Evolutionary conservation across 805 yeast genomes (phyloP), one percentile per base, ranked within the genome.

Genomic region (Candida manassasensis): DNA sequence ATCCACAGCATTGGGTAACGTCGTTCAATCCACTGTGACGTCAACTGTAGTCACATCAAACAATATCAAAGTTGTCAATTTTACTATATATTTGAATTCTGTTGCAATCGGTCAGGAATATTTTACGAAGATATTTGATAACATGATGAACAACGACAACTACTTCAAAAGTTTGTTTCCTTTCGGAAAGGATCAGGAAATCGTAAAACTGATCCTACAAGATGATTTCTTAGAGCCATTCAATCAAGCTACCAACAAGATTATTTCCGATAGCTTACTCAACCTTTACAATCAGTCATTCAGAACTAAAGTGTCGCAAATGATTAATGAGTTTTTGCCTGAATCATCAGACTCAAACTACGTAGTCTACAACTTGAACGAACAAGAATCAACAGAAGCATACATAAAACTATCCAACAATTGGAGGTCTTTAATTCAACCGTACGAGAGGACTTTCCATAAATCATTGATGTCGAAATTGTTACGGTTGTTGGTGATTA

Each of bases 11-110:
- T 48, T 66, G 33, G 69, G 69, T n/a, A 64, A 59, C 36, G 71
- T 66, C 2, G 71, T 65, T 7, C 41, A 43, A 31, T 38, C 67
- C 1, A 24, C 27, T 6, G 27, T 24, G 27, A 46, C 55, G 2
- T 43, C 66, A 3, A 28, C 54, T 2, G 36, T 44, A 13, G 31
- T 35, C 43, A 34, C 53, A n/a, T 71, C 73, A 6, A 66, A 63
- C 38, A 57, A 60, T 32, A 61, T 69, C 3, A 70, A 75, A 38
- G 55, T 84, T 11, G 69, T 76, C 21, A 75, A 73, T 11, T 88
- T 77, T 50, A 60, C 87, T 27, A 62, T 84, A 1, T 75, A 81
- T 39, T 62, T 88, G 40, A 89, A 90, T 57, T 80, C 94, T 2
- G 64, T 88, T 4, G 77, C 81, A 8, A 60, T 80, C 28, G 79